These are phyloP conservation scores for Leonotis leonurus DNA, from an alignment of 257 asterid species.

Conservation along the genomic window DNA sequence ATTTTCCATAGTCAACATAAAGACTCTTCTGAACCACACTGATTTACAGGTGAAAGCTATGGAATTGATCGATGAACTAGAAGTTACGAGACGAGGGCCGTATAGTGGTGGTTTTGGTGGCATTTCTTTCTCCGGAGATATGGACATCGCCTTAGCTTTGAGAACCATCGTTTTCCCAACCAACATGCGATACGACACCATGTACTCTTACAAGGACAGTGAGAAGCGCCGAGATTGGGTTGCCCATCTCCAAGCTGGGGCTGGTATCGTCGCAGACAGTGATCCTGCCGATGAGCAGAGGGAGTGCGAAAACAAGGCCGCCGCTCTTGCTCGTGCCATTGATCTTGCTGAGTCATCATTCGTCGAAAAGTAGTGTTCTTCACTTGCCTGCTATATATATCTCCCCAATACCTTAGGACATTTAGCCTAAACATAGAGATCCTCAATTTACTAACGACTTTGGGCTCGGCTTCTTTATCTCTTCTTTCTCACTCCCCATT, in stretches of 20 bases:
- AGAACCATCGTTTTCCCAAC: slow-evolving; percentile 93
- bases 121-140: slow-evolving; percentile 80
- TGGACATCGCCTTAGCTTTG: slow-evolving; percentile 90
- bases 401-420: background rate
- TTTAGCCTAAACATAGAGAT: background rate
- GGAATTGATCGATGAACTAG: slow-evolving; percentile 87
- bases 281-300: slow-evolving; percentile 85
- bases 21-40: background rate
- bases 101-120: slow-evolving; percentile 99
- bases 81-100: slow-evolving; percentile 86
- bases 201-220: slow-evolving; percentile 66
- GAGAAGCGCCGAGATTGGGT: slow-evolving; percentile 70
- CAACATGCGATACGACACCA: slow-evolving; percentile 52
- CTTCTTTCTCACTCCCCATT: no score
- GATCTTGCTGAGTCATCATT: slow-evolving; percentile 99
- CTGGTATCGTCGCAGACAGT: slow-evolving; percentile 94
- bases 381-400: background rate
- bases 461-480: background rate
- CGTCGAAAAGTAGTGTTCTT: slow-evolving; percentile 37
- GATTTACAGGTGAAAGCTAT: slow-evolving; percentile 84
- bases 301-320: slow-evolving; percentile 95
- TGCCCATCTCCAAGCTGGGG: slow-evolving; percentile 93
- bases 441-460: background rate
- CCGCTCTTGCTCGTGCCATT: slow-evolving; percentile 93
- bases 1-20: background rate